Conservation (phyloP, 2,329 filamentous ascomycete genomes). For the Alternaria ethzedia region DNA sequence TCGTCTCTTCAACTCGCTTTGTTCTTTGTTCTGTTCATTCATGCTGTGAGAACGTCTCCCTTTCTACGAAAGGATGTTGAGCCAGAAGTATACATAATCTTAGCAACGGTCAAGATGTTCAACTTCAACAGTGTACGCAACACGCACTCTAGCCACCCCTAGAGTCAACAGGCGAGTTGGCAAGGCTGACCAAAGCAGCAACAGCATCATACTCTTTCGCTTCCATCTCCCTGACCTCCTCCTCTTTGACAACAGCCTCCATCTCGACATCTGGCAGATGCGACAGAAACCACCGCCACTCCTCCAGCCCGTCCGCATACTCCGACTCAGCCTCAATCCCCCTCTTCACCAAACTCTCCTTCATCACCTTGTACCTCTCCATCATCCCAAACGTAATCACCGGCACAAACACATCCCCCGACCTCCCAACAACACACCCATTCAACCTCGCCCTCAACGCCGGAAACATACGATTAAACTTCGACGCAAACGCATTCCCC, state of each 20-base stretch:
- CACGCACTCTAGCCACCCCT: not conserved
- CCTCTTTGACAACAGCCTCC: not conserved
- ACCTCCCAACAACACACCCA: slow-evolving; percentile 3
- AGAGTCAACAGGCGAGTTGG: not conserved
- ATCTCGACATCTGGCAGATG: not conserved
- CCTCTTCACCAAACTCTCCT: not conserved
- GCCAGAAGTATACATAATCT: not conserved
- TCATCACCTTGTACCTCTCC: slow-evolving; percentile 12
- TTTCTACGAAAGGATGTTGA: not conserved
- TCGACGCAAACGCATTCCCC: slow-evolving; percentile 20
- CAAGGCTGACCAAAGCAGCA: slow-evolving; percentile 3
- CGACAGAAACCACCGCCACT: slow-evolving; percentile 10
- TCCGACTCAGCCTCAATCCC: slow-evolving; percentile 4
- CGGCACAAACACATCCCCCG: slow-evolving; percentile 17
- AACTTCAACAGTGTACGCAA: not conserved
- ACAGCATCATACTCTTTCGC: slow-evolving; percentile 3
- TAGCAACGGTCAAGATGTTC: not conserved
- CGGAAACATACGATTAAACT: slow-evolving; percentile 21
- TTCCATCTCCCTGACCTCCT: not conserved
- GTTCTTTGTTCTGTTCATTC: not conserved
- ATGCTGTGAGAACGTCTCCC: not conserved
- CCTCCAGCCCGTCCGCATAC: slow-evolving; percentile 4
- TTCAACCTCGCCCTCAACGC: slow-evolving; percentile 2
- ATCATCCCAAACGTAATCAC: slow-evolving; percentile 16
- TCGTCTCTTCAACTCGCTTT: not conserved